These are phyloP conservation scores for Vaccinium darrowii DNA, from an alignment of 148 eudicot genomes.

Conservation along the genomic window DNA sequence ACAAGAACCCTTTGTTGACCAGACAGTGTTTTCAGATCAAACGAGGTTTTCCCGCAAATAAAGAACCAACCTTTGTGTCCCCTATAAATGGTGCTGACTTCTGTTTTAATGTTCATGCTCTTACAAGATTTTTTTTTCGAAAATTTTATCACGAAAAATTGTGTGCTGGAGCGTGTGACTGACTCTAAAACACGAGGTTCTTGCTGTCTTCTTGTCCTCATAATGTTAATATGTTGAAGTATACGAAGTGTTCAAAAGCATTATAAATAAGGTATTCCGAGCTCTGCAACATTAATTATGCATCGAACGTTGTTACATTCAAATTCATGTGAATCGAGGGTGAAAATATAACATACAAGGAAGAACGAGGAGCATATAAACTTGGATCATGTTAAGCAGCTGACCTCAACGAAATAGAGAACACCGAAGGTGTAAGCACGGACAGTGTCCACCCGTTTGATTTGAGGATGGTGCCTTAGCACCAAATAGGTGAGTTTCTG, in stretches of 20 bases:
- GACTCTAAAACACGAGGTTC: no score
- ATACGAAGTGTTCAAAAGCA: neutral
- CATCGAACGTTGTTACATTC: neutral
- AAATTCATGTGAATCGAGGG: neutral
- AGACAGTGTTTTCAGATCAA: no score
- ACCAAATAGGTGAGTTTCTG: conserved; percentile 73
- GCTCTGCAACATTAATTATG: neutral
- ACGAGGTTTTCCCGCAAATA: neutral
- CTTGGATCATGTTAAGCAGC: neutral
- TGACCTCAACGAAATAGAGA: conserved; percentile 78
- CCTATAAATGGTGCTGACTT: neutral
- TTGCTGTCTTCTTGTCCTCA: no score
- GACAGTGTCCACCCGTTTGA: conserved; percentile 70
- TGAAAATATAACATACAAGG: neutral
- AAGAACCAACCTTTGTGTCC: neutral
- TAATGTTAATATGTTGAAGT: neutral
- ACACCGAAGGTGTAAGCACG: conserved; percentile 85
- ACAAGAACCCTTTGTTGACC: neutral
- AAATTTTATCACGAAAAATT: neutral
- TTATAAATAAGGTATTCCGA: neutral
- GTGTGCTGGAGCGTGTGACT: neutral
- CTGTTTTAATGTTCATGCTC: neutral
- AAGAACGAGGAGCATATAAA: neutral
- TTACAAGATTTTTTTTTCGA: neutral
- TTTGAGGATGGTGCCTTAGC: conserved; percentile 47